Base-by-base conservation (phyloP, 2,329 filamentous ascomycete genomes). In the Akanthomyces dipterigenus region DNA sequence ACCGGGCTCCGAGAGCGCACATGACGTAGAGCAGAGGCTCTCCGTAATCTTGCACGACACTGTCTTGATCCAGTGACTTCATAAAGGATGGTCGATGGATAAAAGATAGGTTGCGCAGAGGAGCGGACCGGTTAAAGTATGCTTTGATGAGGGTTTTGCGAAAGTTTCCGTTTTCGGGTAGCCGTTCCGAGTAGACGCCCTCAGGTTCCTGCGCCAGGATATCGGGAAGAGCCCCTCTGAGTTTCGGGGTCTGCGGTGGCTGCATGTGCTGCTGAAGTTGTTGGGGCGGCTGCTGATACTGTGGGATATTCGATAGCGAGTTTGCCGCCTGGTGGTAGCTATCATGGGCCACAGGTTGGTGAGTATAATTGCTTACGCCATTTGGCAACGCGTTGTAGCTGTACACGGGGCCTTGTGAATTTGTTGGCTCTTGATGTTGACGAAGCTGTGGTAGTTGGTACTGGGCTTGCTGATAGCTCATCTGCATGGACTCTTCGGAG, bases 1-100 rank as follows among this genome's bases (percentile, higher is more conserved):
- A 71, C 67, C 65, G 64, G 2, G 66, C 64, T 4, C 66, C 65
- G 16, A 69, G 64, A 18, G 67, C 69, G 36, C 66, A 69, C 56
- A 70, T 68, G 20, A 60, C 55, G 49, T 69, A 67, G 5, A 70
- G 61, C 5, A 69, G 24, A 3, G 67, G 64, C 28, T 69, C 64
- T 12, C 67, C 66, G 28, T 67, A 67, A 18, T 68, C 65, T 24
- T 67, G 57, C 9, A 63, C 63, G 11, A 65, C 60, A 28, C 56
- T 67, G 8, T 62, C 67, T 20, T 61, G 59, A 9, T 66, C 65
- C n/a, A 70, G 54, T 3, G 65, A 65, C 20, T 66, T 59, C 63
- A 69, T 65, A 45, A 70, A 70, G 3, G 68, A 63, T 1, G 65
- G 65, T 20, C 63, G 63, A 28, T 70, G 67, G 20, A 70, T 61